Evolutionary conservation across 2,329 filamentous ascomycete species (phyloP).

Genomic region (Hortaea sp.): DNA sequence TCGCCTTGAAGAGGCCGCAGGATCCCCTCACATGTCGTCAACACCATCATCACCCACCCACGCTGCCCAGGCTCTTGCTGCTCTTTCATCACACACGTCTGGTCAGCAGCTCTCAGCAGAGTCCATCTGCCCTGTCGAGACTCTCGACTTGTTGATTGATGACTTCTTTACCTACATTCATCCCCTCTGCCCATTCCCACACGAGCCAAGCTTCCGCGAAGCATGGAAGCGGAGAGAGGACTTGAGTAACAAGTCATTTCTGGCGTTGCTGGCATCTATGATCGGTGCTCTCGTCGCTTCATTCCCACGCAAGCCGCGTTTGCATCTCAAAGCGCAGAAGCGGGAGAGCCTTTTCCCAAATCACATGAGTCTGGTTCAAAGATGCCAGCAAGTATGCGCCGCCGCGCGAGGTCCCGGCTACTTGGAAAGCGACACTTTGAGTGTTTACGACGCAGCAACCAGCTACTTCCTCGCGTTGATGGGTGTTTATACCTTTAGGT

Average conservation of each 20-base stretch:
- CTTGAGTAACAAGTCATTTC: slow-evolving; percentile 54
- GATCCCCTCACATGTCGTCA: slow-evolving; percentile 33
- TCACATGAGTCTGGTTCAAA: slow-evolving; percentile 58
- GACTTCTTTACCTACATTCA: slow-evolving; percentile 80
- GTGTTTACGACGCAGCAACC: slow-evolving; percentile 55
- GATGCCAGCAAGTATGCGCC: slow-evolving; percentile 60
- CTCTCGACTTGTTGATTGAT: slow-evolving; percentile 60
- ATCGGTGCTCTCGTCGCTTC: slow-evolving; percentile 63
- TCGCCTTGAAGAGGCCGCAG: slow-evolving; percentile 33
- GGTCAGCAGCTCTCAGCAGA: slow-evolving; percentile 46
- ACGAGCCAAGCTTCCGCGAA: slow-evolving; percentile 65
- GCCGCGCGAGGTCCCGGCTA: slow-evolving; percentile 53
- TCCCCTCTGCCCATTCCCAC: slow-evolving; percentile 65
- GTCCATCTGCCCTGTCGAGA: slow-evolving; percentile 58
- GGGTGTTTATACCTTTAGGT: slow-evolving; percentile 58
- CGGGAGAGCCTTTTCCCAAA: slow-evolving; percentile 57
- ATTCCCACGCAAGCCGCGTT: slow-evolving; percentile 60
- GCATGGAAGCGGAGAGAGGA: slow-evolving; percentile 59
- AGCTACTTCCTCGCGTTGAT: slow-evolving; percentile 66
- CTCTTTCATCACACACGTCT: slow-evolving; percentile 37
- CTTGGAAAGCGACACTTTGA: slow-evolving; percentile 44
- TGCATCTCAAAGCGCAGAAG: slow-evolving; percentile 58
- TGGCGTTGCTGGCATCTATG: slow-evolving; percentile 66
- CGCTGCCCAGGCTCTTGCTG: slow-evolving; percentile 43
- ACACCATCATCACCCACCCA: slow-evolving; percentile 42